Evolutionary conservation across 2,329 filamentous ascomycete species (phyloP), one percentile per base, ranked within the genome.

Genomic region (Aspergillus eucalypticola): DNA sequence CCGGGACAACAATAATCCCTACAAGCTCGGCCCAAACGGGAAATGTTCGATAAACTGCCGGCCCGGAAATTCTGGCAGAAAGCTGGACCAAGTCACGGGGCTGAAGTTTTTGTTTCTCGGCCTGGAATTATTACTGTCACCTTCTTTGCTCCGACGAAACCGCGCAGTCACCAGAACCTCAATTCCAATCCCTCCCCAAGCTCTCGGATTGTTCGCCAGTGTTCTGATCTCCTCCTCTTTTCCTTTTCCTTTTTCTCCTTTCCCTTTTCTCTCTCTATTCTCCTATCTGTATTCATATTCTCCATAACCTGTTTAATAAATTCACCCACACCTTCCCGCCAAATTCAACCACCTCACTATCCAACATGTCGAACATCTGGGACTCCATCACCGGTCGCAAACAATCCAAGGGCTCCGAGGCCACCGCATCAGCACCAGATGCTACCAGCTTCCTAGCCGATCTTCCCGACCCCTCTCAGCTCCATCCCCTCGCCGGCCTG

Each of bases 401-500:
- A 75, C 79, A 75, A 71, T 78, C 80, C 69, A 84, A 84, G 75
- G 78, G 80, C 61, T 78, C 85, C 60, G 77, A 82, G 57, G 76
- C 83, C 66, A 93, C 91, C 78, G 88, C 93, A 76, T 86, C 91
- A 44, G 83, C 86, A 67, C 84, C 88, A 70, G 92, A 94, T 78
- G 90, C 95, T 70, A 89, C 91, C 71, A 89, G 91, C 59, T 97
- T 99, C 79, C 86, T 98, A 61, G 88, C 87, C 72, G 86, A 83
- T 58, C 89, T 95, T 69, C 87, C 92, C 76, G 95, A 99, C 78
- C 91, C 94, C 8, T 88, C 92, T 65, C 85, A 90, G 76, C 84
- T 99, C 70, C 95, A 99, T 77, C 95, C 96, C 49, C 88, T 99
- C 59, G 92, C 95, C 57, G 95, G 95, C 67, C 82, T 99, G 64